phyloP scores from a whole-genome alignment of 768 basidiomycete genomes.

The Kwoniella sp. region DNA sequence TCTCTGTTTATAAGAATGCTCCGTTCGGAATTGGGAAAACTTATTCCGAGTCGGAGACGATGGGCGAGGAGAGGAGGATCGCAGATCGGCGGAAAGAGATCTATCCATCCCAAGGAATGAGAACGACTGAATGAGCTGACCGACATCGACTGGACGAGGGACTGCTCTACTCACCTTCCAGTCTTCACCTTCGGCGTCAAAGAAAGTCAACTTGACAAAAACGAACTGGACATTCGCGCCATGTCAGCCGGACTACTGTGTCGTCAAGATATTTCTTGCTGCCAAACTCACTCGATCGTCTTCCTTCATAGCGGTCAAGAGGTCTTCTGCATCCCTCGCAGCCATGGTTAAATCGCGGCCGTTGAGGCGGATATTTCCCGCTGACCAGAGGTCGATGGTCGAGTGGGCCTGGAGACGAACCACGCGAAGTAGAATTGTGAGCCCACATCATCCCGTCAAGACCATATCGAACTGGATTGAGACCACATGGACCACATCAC shows the following conservation, averaged over 20 bases:
- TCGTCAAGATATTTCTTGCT: not conserved
- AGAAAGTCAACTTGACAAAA: constrained; percentile 29
- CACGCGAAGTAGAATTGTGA: not conserved
- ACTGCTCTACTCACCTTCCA: constrained; percentile 44
- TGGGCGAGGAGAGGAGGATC: constrained; percentile 18
- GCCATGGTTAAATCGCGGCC: constrained; percentile 43
- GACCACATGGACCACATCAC: constrained; percentile 16
- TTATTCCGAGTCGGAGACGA: constrained; percentile 33
- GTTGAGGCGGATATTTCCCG: constrained; percentile 46
- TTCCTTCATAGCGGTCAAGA: constrained; percentile 33
- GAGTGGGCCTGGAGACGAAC: constrained; percentile 26
- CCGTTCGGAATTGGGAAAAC: no score
- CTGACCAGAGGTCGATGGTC: constrained; percentile 49
- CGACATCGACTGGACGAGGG: not conserved
- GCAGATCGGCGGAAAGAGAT: constrained; percentile 37
- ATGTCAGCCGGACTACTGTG: constrained; percentile 16
- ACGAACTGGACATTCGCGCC: constrained; percentile 36
- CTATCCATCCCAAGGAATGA: constrained; percentile 7
- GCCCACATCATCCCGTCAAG: not conserved
- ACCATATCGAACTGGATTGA: not conserved
- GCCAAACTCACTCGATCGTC: constrained; percentile 38
- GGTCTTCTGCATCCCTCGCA: constrained; percentile 33
- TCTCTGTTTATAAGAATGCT: no score
- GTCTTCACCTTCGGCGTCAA: constrained; percentile 43
- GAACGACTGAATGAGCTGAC: no score